Evolutionary conservation across 257 asterid species (phyloP).

Genomic region (Plectranthus barbatus): DNA sequence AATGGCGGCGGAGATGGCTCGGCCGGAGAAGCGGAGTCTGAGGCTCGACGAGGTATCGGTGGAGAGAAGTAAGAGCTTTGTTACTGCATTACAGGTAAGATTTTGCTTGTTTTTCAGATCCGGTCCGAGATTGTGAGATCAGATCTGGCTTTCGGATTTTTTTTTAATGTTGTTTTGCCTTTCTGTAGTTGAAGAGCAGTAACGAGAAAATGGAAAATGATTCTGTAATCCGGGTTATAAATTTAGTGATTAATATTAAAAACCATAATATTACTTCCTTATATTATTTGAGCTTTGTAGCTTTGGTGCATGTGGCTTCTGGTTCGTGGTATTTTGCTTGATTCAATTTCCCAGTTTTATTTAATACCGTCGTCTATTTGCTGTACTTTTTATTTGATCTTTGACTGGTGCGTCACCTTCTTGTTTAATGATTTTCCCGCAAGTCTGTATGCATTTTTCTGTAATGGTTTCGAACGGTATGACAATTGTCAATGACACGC

Average conservation of each 20-base stretch:
- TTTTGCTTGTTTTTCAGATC: conserved; percentile 12
- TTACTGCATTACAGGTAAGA: conserved; percentile 70
- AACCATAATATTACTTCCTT: background rate
- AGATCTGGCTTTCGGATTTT: background rate
- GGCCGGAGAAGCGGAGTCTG: conserved; percentile 34
- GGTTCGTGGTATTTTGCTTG: background rate
- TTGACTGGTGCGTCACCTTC: background rate
- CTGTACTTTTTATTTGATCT: no score
- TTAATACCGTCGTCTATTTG: background rate
- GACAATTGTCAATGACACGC: background rate
- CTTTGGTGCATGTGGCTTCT: background rate
- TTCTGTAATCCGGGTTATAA: conserved; percentile 7
- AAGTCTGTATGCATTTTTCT: no score
- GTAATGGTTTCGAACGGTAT: background rate
- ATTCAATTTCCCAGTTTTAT: background rate
- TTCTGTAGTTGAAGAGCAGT: background rate
- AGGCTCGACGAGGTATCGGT: conserved; percentile 59
- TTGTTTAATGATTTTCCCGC: no score
- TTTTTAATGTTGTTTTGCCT: background rate
- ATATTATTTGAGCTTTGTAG: background rate
- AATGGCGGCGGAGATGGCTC: conserved; percentile 45
- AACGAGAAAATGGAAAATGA: background rate
- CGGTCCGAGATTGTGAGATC: conserved; percentile 50
- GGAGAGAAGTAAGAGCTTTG: conserved; percentile 81
- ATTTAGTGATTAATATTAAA: background rate